A percentile compares a stretch with the other conserved stretches of the same genome.
phyloP scores from a whole-genome alignment of 352 stramenopile genomes.

The Phytophthora fragariaefolia region DNA sequence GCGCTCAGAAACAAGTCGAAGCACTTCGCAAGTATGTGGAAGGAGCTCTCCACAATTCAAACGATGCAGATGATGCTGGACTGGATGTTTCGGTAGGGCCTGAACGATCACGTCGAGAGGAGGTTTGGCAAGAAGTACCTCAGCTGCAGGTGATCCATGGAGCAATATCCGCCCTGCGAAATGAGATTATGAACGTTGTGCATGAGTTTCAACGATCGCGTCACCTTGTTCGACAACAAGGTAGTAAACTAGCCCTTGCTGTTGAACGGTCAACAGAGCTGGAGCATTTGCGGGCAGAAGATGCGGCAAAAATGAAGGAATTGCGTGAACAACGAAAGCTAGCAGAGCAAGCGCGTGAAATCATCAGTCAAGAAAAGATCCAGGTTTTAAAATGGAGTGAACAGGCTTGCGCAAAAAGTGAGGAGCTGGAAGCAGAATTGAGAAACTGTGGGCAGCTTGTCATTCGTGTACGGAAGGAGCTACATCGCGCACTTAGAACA shows the following conservation, averaged over 20 bases:
- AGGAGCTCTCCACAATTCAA: constrained; percentile 29
- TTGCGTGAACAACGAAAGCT: constrained; percentile 51
- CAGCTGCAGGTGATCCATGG: constrained; percentile 64
- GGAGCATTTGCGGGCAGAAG: constrained; percentile 49
- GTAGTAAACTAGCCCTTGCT: constrained; percentile 39
- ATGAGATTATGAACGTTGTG: constrained; percentile 57
- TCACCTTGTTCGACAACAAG: constrained; percentile 44
- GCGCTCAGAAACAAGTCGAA: constrained; percentile 52
- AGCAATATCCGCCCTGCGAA: constrained; percentile 50
- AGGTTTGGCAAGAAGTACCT: constrained; percentile 23
- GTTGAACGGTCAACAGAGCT: constrained; percentile 44
- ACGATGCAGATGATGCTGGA: constrained; percentile 2
- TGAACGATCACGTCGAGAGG: constrained; percentile 10
- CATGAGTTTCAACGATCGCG: constrained; percentile 53
- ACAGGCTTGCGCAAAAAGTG: constrained; percentile 58
- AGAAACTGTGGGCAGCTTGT: constrained; percentile 34
- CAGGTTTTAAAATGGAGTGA: constrained; percentile 73
- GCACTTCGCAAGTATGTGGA: constrained; percentile 57
- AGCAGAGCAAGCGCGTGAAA: constrained; percentile 67
- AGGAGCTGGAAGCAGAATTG: constrained; percentile 48
- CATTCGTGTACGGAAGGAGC: constrained; percentile 30
- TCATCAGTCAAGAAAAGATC: constrained; percentile 61
- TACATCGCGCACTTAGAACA: constrained; percentile 26
- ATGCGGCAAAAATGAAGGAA: constrained; percentile 45
- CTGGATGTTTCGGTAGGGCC: constrained; percentile 9